Base-by-base conservation (phyloP, 768 basidiomycete species). In the Xerocomellus intermedius region DNA sequence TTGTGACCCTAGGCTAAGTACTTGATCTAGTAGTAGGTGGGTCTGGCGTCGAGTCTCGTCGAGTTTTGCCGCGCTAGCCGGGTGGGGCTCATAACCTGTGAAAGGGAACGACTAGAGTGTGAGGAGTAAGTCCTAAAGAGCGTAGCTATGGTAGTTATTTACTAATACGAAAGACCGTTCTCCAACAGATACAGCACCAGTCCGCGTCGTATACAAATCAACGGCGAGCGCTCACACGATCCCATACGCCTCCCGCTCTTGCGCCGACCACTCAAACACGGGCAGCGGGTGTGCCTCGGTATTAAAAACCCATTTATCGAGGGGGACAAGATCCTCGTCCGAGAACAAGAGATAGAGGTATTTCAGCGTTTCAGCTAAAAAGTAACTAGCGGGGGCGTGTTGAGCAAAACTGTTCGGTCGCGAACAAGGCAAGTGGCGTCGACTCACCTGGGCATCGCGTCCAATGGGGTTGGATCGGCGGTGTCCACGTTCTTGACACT, bases 271-370 rank as follows among this genome's bases (percentile, higher is more conserved):
- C 50, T 76, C 63, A 63, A 89, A 86, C 41, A 90, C 77, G 17
- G 87, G 88, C 9, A 91, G 73, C 8, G 90, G 83, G 64, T 92
- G 91, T 7, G 89, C 91, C 67, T 85, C 84, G 0, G 83, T 85
- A 57, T 82, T 85, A 53, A 83, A 83, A 5, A 85, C 82, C 77
- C 79, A 86, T 36, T 77, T 71, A 16, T 80, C 73, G 36, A 82
- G 71, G 0, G 80, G 74, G 14, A 89, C 58, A 5, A 74, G 78
- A 56, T 91, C 85, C 6, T 82, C 76, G 37, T 87, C 79, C 42
- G 70, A 73, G 66, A 89, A 91, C 68, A 88, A 69, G 21, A 91
- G 74, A 67, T 86, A 86, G 46, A 89, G 75, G 64, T 91, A 89
- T 69, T 89, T 88, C 52, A 89, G 73, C 57, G 82, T 83, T 62